A percentile compares a stretch with the other conserved stretches of the same genome.
Conservation (phyloP, 1,284 basidiomycete genomes). For the Fomitopsis schrenkii region DNA sequence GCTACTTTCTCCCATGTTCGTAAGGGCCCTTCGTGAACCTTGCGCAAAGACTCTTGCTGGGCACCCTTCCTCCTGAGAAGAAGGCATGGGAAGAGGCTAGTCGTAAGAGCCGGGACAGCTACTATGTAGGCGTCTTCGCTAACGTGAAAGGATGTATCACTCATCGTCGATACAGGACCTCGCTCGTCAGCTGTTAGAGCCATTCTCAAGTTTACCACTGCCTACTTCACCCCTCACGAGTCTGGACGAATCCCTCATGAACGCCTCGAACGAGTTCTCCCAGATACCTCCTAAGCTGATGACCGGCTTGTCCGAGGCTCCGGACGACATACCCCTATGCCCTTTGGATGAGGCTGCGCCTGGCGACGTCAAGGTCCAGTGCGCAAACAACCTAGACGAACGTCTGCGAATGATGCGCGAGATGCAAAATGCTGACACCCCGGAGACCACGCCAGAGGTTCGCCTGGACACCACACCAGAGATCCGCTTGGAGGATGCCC, state of each 20-base stretch:
- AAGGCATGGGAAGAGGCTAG: constrained; percentile 54
- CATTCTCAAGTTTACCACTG: constrained; percentile 44
- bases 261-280: constrained; percentile 53
- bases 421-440: constrained; percentile 15
- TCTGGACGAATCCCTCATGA: constrained; percentile 46
- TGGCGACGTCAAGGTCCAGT: constrained; percentile 44
- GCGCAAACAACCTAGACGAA: constrained; percentile 47
- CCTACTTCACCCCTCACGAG: constrained; percentile 40
- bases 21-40: constrained; percentile 1
- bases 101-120: constrained; percentile 58
- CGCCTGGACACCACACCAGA: constrained; percentile 44
- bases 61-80: constrained; percentile 55
- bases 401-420: constrained; percentile 47
- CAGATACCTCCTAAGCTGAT: constrained; percentile 53
- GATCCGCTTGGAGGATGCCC: constrained; percentile 41
- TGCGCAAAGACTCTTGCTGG: constrained; percentile 51
- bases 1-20: constrained; percentile 18
- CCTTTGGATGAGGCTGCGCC: constrained; percentile 53
- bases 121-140: constrained; percentile 52
- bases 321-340: constrained; percentile 41
- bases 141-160: background rate
- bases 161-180: constrained; percentile 48
- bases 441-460: constrained; percentile 45
- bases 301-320: constrained; percentile 44
- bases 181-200: constrained; percentile 55